Percentiles rank a stretch among this genome's conserved stretches.
These are phyloP conservation scores for Bruguiera parviflora DNA, from an alignment of 345 rosid species.

Conservation along the genomic window DNA sequence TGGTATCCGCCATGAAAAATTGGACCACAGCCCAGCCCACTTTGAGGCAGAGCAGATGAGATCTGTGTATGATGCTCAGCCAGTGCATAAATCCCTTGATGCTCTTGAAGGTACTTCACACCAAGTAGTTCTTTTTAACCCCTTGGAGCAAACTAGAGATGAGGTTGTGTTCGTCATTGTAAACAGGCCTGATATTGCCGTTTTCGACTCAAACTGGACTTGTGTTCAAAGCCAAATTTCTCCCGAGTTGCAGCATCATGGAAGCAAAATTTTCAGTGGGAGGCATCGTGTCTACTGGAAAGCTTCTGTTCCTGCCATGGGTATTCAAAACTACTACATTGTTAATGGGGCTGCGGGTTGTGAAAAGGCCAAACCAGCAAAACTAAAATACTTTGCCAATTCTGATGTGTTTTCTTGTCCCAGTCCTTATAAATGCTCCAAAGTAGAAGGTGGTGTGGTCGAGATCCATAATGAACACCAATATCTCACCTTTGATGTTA, in stretches of 20 bases:
- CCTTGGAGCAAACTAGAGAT: constrained; percentile 78
- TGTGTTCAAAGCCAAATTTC: constrained; percentile 88
- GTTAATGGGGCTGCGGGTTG: constrained; percentile 75
- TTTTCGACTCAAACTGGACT: constrained; percentile 83
- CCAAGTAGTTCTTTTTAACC: constrained; percentile 75
- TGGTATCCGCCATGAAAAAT: constrained; percentile 76
- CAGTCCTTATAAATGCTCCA: constrained; percentile 63
- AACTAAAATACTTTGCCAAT: constrained; percentile 49
- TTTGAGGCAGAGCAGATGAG: constrained; percentile 80
- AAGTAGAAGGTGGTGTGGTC: constrained; percentile 49
- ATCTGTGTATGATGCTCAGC: constrained; percentile 78
- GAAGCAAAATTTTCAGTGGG: constrained; percentile 63
- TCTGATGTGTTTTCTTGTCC: constrained; percentile 62
- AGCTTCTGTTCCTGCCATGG: constrained; percentile 87
- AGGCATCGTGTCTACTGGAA: constrained; percentile 88
- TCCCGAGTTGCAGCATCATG: constrained; percentile 86
- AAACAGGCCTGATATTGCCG: constrained; percentile 66
- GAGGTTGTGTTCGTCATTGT: constrained; percentile 78
- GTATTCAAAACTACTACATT: constrained; percentile 80
- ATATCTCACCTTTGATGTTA: constrained; percentile 61
- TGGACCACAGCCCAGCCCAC: constrained; percentile 64
- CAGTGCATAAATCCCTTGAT: constrained; percentile 62
- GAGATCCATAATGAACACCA: constrained; percentile 70
- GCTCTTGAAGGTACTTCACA: constrained; percentile 74
- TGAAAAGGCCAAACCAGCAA: constrained; percentile 69